Evolutionary conservation across 495 filamentous ascomycete species (phyloP).

Genomic region (Aspergillus asperescens): DNA sequence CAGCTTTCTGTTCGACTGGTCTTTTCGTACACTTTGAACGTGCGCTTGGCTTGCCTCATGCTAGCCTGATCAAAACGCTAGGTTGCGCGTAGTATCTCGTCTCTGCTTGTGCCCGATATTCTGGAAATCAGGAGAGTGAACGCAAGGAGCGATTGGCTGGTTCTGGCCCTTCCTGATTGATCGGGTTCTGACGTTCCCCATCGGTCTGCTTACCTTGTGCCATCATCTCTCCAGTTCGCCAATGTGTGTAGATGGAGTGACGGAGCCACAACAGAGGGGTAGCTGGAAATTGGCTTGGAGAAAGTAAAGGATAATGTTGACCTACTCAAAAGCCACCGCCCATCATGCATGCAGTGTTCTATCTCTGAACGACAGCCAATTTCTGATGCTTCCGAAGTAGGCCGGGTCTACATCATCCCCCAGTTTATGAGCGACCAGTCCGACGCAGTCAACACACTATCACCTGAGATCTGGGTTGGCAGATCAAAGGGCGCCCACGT

Average conservation of each 20-base stretch:
- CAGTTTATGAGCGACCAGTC: conserved; percentile 1
- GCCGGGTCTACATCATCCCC: neutral
- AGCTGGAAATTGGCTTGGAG: no score
- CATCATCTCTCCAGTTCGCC: conserved; percentile 44
- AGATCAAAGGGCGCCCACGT: neutral
- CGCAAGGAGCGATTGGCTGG: conserved; percentile 46
- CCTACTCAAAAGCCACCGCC: no score
- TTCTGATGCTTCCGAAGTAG: neutral
- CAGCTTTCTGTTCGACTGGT: conserved; percentile 40
- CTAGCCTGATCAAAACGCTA: neutral
- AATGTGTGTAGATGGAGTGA: no score
- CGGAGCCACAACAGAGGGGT: no score
- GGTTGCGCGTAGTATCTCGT: conserved; percentile 45
- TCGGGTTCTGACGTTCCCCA: conserved; percentile 29
- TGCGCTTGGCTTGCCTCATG: neutral
- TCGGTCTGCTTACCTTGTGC: conserved; percentile 26
- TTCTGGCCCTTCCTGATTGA: conserved; percentile 50
- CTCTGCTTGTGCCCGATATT: conserved; percentile 49
- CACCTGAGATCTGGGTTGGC: neutral
- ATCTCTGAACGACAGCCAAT: no score
- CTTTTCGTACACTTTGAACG: conserved; percentile 52
- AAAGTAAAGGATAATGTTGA: no score
- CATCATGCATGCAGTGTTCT: no score
- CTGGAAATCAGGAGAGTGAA: conserved; percentile 48
- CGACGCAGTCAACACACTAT: no score